Evolutionary conservation across 2,329 filamentous ascomycete species (phyloP), one percentile per base, ranked within the genome.

Genomic region (Aureobasidium sp.): DNA sequence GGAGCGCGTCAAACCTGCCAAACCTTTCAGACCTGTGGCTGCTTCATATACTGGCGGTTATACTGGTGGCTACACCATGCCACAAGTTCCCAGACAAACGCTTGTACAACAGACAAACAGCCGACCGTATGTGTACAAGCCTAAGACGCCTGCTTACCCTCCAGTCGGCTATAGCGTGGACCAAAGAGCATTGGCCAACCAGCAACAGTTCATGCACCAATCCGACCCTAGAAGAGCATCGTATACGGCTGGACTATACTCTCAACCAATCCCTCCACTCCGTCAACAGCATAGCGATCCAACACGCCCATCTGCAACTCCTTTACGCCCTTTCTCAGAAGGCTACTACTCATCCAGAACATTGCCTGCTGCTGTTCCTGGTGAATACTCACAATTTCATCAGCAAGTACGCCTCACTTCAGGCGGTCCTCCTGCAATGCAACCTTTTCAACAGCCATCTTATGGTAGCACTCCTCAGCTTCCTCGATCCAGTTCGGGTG

Each of bases 1-100:
- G 64, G 84, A 88, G 40, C 83, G 84, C 2, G 73, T 89, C 49
- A 70, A 70, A 54, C 68, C 70, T 39, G 40, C 51, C 7, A 45
- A 24, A 16, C 22, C 51, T 25, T 53, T 44, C 32, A 45, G 22
- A 30, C 65, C 69, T 6, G 60, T 62, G 44, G 62, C 63, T n/a
- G 60, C 64, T 14, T 40, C 55, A 14, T 37, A 52, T 52, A 22
- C 39, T 24, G 24, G 30, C 17, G 25, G 39, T 41, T 48, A 54
- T 27, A 29, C 38, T 10, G 39, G 52, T 30, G 39, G 47, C 25
- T 42, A 51, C 24, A 37, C 44, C 29, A 34, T 35, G 39, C 32
- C 32, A 7, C 39, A 39, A 21, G 35, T 24, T 7, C 50, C n/a
- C 42, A 47, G 47, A 29, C 54, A 39, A 30, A 37, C 48, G 21